Conservation (phyloP, 257 asterid species). For the Verbena officinalis region DNA sequence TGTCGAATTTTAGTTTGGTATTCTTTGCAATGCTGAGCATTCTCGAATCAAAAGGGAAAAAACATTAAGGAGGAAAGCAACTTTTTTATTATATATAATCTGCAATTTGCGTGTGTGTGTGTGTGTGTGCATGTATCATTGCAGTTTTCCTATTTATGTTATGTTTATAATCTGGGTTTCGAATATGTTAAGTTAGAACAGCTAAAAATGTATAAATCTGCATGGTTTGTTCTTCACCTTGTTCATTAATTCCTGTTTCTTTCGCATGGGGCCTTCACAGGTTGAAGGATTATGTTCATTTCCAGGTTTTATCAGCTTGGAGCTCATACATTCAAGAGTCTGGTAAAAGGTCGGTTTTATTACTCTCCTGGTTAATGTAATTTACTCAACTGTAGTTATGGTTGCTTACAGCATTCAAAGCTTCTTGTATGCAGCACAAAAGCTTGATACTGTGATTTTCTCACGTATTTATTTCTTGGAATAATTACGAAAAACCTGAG, state of each 20-base stretch:
- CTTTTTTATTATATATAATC: too few relatives aligned
- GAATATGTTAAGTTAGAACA: not conserved
- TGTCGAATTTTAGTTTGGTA: not conserved
- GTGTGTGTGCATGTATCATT: not conserved
- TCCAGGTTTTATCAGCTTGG: conserved; percentile 49
- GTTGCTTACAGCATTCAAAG: not conserved
- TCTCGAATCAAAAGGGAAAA: not conserved
- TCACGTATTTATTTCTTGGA: too few relatives aligned
- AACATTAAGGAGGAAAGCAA: too few relatives aligned
- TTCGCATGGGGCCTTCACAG: conserved; percentile 32
- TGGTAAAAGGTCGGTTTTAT: conserved; percentile 43
- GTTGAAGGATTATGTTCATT: conserved; percentile 52
- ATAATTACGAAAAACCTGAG: too few relatives aligned
- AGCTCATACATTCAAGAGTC: conserved; percentile 37
- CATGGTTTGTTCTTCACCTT: conserved; percentile 10
- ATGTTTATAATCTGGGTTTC: not conserved
- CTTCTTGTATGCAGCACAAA: not conserved
- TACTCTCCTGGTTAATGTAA: conserved; percentile 16
- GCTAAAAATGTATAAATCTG: conserved; percentile 1
- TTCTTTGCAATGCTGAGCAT: not conserved
- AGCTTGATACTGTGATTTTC: not conserved
- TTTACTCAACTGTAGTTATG: not conserved
- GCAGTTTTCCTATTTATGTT: not conserved
- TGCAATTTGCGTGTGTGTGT: not conserved
- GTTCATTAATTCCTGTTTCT: conserved; percentile 20